Evolutionary conservation across 1,284 basidiomycete genomes (phyloP).

Genomic region (Sphaerobolus stellatus): DNA sequence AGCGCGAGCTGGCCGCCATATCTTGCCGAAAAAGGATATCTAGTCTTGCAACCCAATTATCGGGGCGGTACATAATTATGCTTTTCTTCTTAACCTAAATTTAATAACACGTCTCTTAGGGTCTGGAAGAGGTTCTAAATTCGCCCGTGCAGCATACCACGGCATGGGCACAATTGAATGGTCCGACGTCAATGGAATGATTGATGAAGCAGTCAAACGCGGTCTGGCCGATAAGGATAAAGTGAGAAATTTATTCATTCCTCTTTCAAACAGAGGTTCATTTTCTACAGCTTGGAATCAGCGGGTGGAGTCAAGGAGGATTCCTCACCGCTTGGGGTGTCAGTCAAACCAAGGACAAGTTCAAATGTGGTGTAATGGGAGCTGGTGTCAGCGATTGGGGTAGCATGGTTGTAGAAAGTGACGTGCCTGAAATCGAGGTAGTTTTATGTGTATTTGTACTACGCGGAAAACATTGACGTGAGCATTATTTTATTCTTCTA

Average conservation of each 20-base stretch:
- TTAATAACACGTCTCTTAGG: constrained; percentile 6
- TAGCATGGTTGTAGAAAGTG: constrained; percentile 12
- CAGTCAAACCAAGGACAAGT: constrained; percentile 17
- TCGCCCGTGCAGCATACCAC: constrained; percentile 16
- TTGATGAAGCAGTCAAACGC: constrained; percentile 16
- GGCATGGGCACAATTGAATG: constrained; percentile 20
- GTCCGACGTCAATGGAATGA: constrained; percentile 19
- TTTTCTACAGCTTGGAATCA: constrained; percentile 15
- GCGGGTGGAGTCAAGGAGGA: constrained; percentile 22
- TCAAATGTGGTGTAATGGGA: constrained; percentile 20
- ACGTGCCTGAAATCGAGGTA: constrained; percentile 16
- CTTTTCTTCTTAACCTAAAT: background rate
- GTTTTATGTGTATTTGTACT: background rate
- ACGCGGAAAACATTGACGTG: constrained; percentile 8
- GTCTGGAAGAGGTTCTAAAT: constrained; percentile 16
- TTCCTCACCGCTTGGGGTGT: constrained; percentile 22
- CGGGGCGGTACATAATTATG: constrained; percentile 15
- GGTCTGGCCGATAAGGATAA: constrained; percentile 16
- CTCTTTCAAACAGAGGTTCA: background rate
- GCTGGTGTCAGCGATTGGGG: constrained; percentile 22
- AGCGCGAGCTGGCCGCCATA: too few relatives aligned
- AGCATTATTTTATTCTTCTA: background rate
- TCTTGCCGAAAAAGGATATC: constrained; percentile 17
- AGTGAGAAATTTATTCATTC: background rate
- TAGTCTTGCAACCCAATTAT: constrained; percentile 19